Percentiles rank a stretch among this genome's conserved stretches.
phyloP scores from a whole-genome alignment of 2,329 filamentous ascomycete genomes.

The Fusarium phyllophilum region DNA sequence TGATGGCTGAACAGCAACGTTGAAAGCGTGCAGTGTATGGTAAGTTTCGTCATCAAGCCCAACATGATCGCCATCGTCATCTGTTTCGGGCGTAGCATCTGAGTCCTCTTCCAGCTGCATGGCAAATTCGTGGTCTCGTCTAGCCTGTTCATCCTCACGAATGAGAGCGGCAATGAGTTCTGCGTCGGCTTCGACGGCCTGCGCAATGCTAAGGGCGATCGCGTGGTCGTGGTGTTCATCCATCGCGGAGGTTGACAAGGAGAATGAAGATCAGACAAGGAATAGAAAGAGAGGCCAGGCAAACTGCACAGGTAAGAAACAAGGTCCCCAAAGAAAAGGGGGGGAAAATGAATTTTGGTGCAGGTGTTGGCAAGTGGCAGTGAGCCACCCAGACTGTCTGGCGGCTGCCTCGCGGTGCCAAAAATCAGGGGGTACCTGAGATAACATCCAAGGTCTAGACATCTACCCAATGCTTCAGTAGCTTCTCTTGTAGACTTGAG shows the following conservation, averaged over 20 bases:
- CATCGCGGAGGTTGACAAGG: accelerated
- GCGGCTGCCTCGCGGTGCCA: not conserved
- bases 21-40: accelerated
- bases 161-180: accelerated
- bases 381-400: accelerated
- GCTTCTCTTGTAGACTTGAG: too few species aligned
- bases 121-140: accelerated
- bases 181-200: not conserved
- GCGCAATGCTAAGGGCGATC: not conserved
- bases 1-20: accelerated
- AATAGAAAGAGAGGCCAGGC: not conserved
- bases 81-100: accelerated
- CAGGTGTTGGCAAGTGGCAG: not conserved
- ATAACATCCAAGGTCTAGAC: too few species aligned
- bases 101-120: accelerated
- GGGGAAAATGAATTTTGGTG: not conserved
- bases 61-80: accelerated
- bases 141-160: not conserved
- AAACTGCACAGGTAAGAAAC: too few species aligned
- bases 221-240: not conserved
- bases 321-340: not conserved
- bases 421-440: not conserved
- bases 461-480: too few species aligned
- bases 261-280: not conserved
- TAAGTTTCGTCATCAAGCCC: not conserved